These are phyloP conservation scores for Stipa capillata DNA, from an alignment of 176 grass and related monocot species.

Conservation along the genomic window DNA sequence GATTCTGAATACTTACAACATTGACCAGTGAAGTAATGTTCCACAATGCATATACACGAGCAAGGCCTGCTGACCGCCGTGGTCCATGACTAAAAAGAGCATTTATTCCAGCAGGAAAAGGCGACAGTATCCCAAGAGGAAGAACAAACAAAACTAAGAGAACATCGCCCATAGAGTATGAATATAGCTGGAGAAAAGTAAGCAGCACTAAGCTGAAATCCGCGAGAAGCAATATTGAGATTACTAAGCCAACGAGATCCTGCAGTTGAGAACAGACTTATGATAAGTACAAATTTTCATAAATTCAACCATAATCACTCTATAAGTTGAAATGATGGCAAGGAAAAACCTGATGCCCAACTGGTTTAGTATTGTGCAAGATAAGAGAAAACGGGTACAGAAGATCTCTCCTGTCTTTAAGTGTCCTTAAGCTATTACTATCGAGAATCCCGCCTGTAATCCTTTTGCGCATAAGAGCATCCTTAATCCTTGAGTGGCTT, in stretches of 20 bases:
- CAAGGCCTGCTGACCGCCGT: slow-evolving; percentile 84
- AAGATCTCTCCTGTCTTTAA: slow-evolving; percentile 84
- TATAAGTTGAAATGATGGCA: background rate
- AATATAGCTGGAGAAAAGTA: slow-evolving; percentile 95
- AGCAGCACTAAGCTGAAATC: slow-evolving; percentile 98
- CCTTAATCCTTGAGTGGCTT: slow-evolving; percentile 44
- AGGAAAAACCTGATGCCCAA: slow-evolving; percentile 82
- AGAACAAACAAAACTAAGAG: slow-evolving; percentile 97
- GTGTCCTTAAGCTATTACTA: slow-evolving; percentile 58
- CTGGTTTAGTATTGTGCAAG: slow-evolving; percentile 89
- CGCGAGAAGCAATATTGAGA: slow-evolving; percentile 86
- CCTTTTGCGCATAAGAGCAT: slow-evolving; percentile 58
- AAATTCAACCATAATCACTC: background rate
- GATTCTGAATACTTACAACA: slow-evolving; percentile 59
- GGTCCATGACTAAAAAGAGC: slow-evolving; percentile 99
- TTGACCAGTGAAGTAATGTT: slow-evolving; percentile 98
- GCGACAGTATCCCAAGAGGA: slow-evolving; percentile 92
- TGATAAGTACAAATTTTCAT: slow-evolving; percentile 14
- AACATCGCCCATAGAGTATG: slow-evolving; percentile 85
- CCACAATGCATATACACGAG: slow-evolving; percentile 98
- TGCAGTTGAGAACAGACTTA: slow-evolving; percentile 44
- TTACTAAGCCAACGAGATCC: slow-evolving; percentile 98
- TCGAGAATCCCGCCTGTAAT: slow-evolving; percentile 77
- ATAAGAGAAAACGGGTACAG: slow-evolving; percentile 94
- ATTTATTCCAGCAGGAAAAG: slow-evolving; percentile 99